phyloP scores from a whole-genome alignment of 371 early-diverging fungal species.

The Mucor indicus region DNA sequence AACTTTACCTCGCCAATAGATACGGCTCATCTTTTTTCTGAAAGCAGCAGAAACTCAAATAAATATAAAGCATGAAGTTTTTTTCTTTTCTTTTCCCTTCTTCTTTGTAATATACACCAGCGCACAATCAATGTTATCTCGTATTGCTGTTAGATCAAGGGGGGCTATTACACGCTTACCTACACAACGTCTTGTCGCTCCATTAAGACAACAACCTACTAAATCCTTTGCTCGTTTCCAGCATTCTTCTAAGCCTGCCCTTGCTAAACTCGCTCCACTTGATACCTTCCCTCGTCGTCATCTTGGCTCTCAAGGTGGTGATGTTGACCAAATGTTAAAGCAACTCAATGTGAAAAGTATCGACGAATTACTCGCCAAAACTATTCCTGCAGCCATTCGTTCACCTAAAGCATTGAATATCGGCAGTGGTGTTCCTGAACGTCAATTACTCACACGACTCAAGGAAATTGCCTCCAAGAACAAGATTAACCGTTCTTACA shows the following conservation, averaged over 20 bases:
- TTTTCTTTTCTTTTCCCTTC: slow-evolving; percentile 2
- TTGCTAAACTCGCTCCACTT: slow-evolving; percentile 51
- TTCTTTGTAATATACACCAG: slow-evolving; percentile 4
- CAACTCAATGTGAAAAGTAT: slow-evolving; percentile 72
- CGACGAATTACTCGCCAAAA: slow-evolving; percentile 77
- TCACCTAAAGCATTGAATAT: slow-evolving; percentile 66
- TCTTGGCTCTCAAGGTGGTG: slow-evolving; percentile 76
- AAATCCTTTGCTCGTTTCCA: slow-evolving; percentile 26
- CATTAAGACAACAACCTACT: not conserved
- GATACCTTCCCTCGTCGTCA: slow-evolving; percentile 86
- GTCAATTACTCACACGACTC: slow-evolving; percentile 77
- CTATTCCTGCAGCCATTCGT: slow-evolving; percentile 84
- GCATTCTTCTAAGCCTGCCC: slow-evolving; percentile 34
- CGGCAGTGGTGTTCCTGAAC: slow-evolving; percentile 71
- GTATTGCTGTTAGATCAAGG: slow-evolving; percentile 27
- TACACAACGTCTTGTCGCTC: not conserved
- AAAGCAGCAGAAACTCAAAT: slow-evolving; percentile 9
- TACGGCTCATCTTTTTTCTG: slow-evolving; percentile 12
- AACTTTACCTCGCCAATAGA: slow-evolving; percentile 20
- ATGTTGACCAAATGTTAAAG: slow-evolving; percentile 79
- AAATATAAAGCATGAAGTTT: slow-evolving; percentile 6
- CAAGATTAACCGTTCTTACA: slow-evolving; percentile 85
- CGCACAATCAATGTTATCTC: slow-evolving; percentile 25
- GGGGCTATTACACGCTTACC: slow-evolving; percentile 17
- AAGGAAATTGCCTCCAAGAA: slow-evolving; percentile 84